A percentile compares a stretch with the other conserved stretches of the same genome.
Conservation (phyloP, 1,284 basidiomycete species). For the Papiliotrema terrestris region DNA sequence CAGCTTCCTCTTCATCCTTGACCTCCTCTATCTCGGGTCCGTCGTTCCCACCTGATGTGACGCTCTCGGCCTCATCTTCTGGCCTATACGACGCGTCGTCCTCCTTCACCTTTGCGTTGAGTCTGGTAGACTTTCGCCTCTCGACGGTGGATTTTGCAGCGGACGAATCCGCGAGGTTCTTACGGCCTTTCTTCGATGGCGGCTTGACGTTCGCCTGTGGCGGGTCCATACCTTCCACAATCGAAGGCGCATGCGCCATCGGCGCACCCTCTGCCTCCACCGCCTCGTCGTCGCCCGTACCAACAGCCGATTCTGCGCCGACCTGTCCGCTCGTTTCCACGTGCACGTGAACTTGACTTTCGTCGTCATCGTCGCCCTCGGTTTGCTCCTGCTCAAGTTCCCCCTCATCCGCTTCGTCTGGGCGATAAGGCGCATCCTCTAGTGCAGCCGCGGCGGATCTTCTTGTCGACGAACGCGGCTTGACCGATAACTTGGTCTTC, state of each 20-base stretch:
- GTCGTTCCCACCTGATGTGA: background rate
- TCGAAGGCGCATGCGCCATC: background rate
- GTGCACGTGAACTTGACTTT: background rate
- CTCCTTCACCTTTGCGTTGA: background rate
- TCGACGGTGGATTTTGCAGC: background rate
- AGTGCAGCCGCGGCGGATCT: too few species aligned
- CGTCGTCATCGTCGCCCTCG: background rate
- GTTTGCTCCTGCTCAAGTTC: background rate
- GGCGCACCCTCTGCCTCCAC: background rate
- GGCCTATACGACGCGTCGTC: slow-evolving; percentile 6
- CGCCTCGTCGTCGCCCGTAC: background rate
- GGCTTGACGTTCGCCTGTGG: background rate
- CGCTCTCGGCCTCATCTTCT: background rate
- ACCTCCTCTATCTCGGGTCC: slow-evolving; percentile 1
- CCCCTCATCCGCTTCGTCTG: background rate
- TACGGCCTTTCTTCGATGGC: background rate
- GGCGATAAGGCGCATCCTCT: too few species aligned
- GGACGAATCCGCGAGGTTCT: background rate
- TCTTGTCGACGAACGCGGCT: background rate
- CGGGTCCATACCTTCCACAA: too few species aligned
- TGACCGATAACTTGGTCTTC: background rate
- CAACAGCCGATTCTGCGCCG: background rate
- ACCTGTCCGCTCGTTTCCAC: too few species aligned
- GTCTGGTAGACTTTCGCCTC: background rate
- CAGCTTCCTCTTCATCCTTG: slow-evolving; percentile 4